Base-by-base conservation (phyloP, 192 early-diverging fungal species). In the Rhizoclosmatium globosum region DNA sequence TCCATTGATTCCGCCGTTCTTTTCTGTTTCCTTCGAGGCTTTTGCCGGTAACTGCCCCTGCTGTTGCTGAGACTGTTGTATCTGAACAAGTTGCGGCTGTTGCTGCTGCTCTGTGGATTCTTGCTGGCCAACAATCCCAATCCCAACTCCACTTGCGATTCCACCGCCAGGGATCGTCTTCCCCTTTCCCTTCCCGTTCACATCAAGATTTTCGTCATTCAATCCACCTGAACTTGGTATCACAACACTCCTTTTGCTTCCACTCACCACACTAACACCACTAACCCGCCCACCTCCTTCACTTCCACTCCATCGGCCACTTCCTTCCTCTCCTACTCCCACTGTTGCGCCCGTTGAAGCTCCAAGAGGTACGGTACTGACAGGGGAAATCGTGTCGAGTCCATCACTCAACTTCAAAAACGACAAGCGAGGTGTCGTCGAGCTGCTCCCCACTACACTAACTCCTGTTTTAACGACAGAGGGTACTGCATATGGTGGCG, bases 221-320 rank as follows among this genome's bases (percentile, higher is more conserved):
- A 9, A 9, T 15, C 53, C 19, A 56, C 53, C 53, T n/a, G 11
- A 9, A 56, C 53, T n/a, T n/a, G 53, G 53, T 15, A 56, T n/a
- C 53, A 56, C 53, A 9, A 56, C 53, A 56, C 53, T 56, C 53
- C 53, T 56, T n/a, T 56, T 56, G 19, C 53, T 56, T n/a, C 53
- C 53, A 9, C 11, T 15, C 9, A 56, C 53, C 11, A 56, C 53
- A 56, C 53, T 56, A 9, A 56, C 53, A 9, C 53, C 53, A 56
- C 53, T 56, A 9, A 56, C 53, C 9, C 53, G 53, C 9, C 11
- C 53, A 56, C 53, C 19, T 56, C 19, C 53, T 9, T 56, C 53
- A 56, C 53, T 15, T 56, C 19, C 53, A 9, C 53, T 56, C 53
- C 53, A 56, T 56, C 53, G 53, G 9, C 53, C 53, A 9, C 53